A percentile compares a stretch with the other conserved stretches of the same genome.
Conservation (phyloP, 2,329 filamentous ascomycete species). For the Grosmannia clavigera region DNA sequence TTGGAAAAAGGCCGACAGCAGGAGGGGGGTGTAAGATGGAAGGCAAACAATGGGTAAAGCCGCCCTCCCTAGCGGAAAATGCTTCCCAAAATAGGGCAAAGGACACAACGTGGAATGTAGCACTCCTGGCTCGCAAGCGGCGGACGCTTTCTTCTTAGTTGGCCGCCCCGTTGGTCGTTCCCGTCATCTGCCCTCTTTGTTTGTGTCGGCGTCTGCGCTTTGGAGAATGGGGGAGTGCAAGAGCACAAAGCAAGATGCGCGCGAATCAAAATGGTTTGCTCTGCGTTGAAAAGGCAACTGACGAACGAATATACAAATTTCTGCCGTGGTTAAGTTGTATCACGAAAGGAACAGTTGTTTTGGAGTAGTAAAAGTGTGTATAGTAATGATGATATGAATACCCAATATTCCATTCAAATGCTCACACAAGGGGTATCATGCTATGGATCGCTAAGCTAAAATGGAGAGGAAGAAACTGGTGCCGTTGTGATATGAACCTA, state of each 20-base stretch:
- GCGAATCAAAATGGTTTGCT: neutral
- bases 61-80: neutral
- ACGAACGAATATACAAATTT: too few relatives aligned
- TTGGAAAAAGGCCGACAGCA: neutral
- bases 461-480: neutral
- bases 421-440: constrained; percentile 1
- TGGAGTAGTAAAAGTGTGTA: neutral
- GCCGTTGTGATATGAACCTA: neutral
- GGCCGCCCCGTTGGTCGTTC: neutral
- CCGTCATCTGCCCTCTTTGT: neutral
- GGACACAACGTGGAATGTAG: neutral
- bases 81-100: neutral
- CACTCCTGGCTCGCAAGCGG: neutral
- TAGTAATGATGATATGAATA: neutral
- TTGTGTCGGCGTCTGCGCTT: neutral
- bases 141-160: neutral
- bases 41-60: neutral
- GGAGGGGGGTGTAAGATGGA: neutral
- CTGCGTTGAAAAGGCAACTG: neutral
- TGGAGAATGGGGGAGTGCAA: neutral
- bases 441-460: neutral
- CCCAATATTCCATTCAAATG: neutral
- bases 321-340: neutral
- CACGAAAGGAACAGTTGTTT: neutral
- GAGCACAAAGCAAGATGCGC: neutral